A percentile compares a stretch with the other conserved stretches of the same genome.
phyloP scores from a whole-genome alignment of 164 flowering plant species.

The Buxus sempervirens region DNA sequence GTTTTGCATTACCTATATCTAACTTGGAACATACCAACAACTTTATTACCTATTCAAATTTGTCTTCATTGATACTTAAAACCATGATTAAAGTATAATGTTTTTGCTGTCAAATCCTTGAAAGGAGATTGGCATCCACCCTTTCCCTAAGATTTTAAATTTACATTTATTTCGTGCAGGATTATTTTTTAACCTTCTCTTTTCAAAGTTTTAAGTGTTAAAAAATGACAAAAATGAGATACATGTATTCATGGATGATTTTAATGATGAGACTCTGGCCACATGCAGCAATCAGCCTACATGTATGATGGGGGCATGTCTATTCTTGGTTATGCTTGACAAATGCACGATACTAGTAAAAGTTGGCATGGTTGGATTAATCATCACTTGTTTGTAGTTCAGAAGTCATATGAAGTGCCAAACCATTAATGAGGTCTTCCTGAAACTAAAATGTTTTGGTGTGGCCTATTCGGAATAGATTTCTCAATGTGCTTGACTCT shows the following conservation, averaged over 20 bases:
- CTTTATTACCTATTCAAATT: not conserved
- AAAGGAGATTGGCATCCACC: not conserved
- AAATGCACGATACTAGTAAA: not conserved
- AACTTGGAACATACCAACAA: not conserved
- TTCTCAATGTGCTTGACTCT: constrained; percentile 72
- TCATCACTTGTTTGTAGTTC: not conserved
- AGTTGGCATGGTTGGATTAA: not conserved
- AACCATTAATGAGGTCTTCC: constrained; percentile 4
- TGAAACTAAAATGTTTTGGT: constrained; percentile 12
- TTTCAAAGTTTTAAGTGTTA: too few species aligned
- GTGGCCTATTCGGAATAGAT: constrained; percentile 37
- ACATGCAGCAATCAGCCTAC: not conserved
- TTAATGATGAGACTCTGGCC: too few species aligned
- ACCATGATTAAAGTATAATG: not conserved
- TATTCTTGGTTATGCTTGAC: not conserved
- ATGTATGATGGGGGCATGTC: not conserved
- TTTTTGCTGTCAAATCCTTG: not conserved
- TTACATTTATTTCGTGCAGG: too few species aligned
- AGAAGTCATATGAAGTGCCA: not conserved
- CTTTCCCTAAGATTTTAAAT: not conserved
- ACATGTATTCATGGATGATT: too few species aligned
- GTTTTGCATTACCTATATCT: too few species aligned
- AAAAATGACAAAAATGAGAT: too few species aligned
- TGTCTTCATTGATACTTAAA: not conserved
- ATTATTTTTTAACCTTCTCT: too few species aligned